Percentiles rank a stretch among this genome's conserved stretches.
These are phyloP conservation scores for Kazachstania africana DNA, from an alignment of 805 yeast species.

Conservation along the genomic window DNA sequence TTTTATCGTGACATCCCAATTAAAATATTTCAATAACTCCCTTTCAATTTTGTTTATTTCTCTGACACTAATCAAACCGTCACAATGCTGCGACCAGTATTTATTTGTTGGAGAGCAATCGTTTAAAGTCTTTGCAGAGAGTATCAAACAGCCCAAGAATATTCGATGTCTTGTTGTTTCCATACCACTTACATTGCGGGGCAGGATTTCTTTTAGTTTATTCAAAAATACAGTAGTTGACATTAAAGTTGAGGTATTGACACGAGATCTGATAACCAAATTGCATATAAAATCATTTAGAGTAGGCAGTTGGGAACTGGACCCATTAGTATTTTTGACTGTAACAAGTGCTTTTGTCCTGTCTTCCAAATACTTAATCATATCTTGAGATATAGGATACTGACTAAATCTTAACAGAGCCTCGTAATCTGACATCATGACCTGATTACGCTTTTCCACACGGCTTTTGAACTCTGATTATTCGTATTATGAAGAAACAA, in stretches of 20 bases:
- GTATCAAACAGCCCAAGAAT: constrained; percentile 73
- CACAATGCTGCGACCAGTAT: constrained; percentile 90
- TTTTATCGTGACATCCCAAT: constrained; percentile 71
- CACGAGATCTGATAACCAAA: constrained; percentile 72
- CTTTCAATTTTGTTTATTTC: constrained; percentile 88
- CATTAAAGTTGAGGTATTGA: constrained; percentile 92
- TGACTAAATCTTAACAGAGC: constrained; percentile 20
- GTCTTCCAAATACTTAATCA: constrained; percentile 19
- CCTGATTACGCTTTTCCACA: no score
- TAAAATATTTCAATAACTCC: constrained; percentile 67
- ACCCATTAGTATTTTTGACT: neutral
- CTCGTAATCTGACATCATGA: constrained; percentile 17
- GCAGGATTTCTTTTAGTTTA: constrained; percentile 64
- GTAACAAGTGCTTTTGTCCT: constrained; percentile 20
- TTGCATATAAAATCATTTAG: constrained; percentile 57
- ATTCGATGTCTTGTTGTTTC: constrained; percentile 49
- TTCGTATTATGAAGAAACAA: no score
- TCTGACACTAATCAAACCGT: constrained; percentile 59
- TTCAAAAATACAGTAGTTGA: constrained; percentile 76
- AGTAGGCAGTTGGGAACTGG: constrained; percentile 28
- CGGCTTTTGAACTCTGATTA: no score
- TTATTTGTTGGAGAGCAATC: constrained; percentile 91
- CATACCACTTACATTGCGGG: constrained; percentile 81
- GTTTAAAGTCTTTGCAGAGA: constrained; percentile 82
- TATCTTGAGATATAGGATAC: constrained; percentile 19